Percentiles rank a stretch among this genome's conserved stretches.
phyloP scores from a whole-genome alignment of 805 yeast genomes.

The Barnettozyma vustinii region DNA sequence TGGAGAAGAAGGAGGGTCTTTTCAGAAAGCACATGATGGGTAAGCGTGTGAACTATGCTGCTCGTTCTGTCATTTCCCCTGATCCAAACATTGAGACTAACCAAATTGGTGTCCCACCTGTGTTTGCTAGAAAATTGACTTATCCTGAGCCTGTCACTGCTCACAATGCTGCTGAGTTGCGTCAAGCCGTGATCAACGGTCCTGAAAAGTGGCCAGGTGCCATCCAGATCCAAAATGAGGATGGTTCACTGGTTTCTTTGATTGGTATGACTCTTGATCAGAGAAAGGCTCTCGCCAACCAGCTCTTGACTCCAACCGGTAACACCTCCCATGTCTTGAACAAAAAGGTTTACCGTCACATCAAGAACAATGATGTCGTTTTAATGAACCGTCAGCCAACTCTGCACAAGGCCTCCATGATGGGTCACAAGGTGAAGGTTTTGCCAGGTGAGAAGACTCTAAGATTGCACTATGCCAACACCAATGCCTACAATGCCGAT shows the following conservation, averaged over 20 bases:
- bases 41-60: conserved; percentile 97
- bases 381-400: conserved; percentile 99
- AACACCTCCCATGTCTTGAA: conserved; percentile 54
- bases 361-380: conserved; percentile 91
- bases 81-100: conserved; percentile 98
- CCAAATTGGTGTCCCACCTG: conserved; percentile 99
- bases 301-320: conserved; percentile 79
- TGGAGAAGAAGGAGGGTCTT: conserved; percentile 97
- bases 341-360: conserved; percentile 93
- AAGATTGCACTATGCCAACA: conserved; percentile 95
- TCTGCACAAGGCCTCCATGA: conserved; percentile 98
- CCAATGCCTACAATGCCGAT: conserved; percentile 98
- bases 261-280: conserved; percentile 90
- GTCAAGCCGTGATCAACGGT: conserved; percentile 95
- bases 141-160: conserved; percentile 98
- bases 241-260: conserved; percentile 76
- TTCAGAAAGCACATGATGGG: conserved; percentile 99
- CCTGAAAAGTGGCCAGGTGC: conserved; percentile 99
- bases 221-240: conserved; percentile 90
- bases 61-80: conserved; percentile 98
- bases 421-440: conserved; percentile 98
- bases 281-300: conserved; percentile 92
- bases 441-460: conserved; percentile 96
- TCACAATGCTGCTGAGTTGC: conserved; percentile 81
- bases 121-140: conserved; percentile 90